Evolutionary conservation across 495 filamentous ascomycete species (phyloP).

Genomic region (Melanomma pulvis-pyrius): DNA sequence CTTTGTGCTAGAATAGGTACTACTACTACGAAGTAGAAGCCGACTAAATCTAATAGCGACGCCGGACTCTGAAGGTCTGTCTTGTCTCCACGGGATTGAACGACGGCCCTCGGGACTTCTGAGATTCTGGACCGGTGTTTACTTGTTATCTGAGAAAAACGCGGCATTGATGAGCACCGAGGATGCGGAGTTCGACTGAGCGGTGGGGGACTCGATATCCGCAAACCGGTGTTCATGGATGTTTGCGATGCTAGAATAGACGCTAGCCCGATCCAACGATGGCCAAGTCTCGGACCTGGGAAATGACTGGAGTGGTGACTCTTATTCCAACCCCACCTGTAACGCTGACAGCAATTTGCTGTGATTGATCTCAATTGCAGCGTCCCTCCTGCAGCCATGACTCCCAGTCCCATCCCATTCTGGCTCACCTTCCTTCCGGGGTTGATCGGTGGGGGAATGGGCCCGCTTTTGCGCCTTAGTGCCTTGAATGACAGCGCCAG

Average conservation of each 20-base stretch:
- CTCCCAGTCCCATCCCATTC: background rate
- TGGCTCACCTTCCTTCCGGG: background rate
- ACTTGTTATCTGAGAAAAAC: background rate
- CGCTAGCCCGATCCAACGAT: background rate
- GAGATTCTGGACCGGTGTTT: too few species aligned
- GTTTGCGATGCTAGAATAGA: background rate
- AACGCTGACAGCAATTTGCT: background rate
- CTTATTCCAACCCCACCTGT: conserved; percentile 6
- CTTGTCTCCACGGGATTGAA: too few species aligned
- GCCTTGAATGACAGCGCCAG: background rate
- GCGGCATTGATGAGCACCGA: background rate
- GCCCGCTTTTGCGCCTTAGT: background rate
- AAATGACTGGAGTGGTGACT: background rate
- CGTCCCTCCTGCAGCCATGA: background rate
- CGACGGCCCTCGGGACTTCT: too few species aligned
- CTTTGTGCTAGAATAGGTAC: too few species aligned
- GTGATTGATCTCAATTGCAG: background rate
- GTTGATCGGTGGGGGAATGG: background rate
- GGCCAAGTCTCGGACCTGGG: too few species aligned
- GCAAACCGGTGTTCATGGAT: background rate
- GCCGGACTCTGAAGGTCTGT: too few species aligned
- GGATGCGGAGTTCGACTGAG: background rate
- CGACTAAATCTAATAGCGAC: too few species aligned
- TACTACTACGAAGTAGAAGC: too few species aligned
- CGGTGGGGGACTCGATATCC: background rate